Percentiles rank a stretch among this genome's conserved stretches.
Conservation (phyloP, 1,139 yeast species). For the Debaryomyces sp. region DNA sequence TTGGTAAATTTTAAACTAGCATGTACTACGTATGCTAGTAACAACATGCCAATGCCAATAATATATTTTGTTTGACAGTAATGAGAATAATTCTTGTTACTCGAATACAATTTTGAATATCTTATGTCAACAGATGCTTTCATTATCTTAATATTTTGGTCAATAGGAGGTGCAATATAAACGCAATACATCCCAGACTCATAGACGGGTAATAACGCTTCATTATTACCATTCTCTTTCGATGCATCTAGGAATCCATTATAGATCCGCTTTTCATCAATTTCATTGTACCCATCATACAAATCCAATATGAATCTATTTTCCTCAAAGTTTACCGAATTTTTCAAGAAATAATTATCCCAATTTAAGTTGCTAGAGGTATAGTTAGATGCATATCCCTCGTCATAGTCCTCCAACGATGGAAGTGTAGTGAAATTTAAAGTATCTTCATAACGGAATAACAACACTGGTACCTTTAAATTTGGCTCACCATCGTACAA, state of each 20-base stretch:
- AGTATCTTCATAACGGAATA: slow-evolving; percentile 28
- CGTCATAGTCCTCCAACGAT: slow-evolving; percentile 15
- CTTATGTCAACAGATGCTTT: slow-evolving; percentile 15
- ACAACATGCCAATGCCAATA: slow-evolving; percentile 18
- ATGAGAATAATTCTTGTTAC: not conserved
- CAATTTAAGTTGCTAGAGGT: slow-evolving; percentile 1
- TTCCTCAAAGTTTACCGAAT: slow-evolving; percentile 14
- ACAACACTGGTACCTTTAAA: slow-evolving; percentile 22
- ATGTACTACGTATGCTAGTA: slow-evolving; percentile 27
- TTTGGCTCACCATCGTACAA: not conserved
- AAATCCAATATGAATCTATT: slow-evolving; percentile 13
- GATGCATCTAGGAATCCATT: not conserved
- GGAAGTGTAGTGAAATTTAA: slow-evolving; percentile 25
- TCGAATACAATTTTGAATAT: slow-evolving; percentile 6
- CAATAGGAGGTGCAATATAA: slow-evolving; percentile 29
- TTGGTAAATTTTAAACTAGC: slow-evolving; percentile 30
- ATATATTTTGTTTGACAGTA: slow-evolving; percentile 13
- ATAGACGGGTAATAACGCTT: slow-evolving; percentile 18
- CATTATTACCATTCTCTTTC: slow-evolving; percentile 11
- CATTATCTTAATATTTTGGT: not conserved
- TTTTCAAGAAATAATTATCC: slow-evolving; percentile 15
- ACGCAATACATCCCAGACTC: slow-evolving; percentile 37
- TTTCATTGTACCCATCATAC: slow-evolving; percentile 5
- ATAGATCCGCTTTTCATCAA: not conserved
- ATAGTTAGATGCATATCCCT: slow-evolving; percentile 7